phyloP scores from a whole-genome alignment of 2,329 filamentous ascomycete species.

The Colletotrichum spinosum region DNA sequence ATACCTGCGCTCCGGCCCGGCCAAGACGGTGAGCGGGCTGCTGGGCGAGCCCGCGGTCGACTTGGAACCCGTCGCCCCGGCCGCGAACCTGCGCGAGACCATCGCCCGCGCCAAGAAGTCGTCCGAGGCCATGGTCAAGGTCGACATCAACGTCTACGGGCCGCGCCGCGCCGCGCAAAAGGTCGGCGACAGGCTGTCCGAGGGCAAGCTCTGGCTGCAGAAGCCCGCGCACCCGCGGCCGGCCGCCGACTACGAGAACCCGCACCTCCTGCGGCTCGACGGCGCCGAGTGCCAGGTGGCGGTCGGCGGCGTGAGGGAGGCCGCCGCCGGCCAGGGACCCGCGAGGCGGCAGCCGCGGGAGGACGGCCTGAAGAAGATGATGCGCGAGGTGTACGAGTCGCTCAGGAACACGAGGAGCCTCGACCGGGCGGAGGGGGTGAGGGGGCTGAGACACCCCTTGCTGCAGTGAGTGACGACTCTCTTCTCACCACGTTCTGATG shows the following conservation, averaged over 20 bases:
- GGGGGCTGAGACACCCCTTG: slow-evolving; percentile 40
- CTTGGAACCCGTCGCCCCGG: slow-evolving; percentile 41
- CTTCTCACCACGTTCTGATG: not conserved
- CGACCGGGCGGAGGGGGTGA: slow-evolving; percentile 38
- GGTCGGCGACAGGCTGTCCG: slow-evolving; percentile 45
- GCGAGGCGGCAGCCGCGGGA: slow-evolving; percentile 12
- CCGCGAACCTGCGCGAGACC: slow-evolving; percentile 38
- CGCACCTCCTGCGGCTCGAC: slow-evolving; percentile 44
- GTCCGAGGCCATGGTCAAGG: slow-evolving; percentile 43
- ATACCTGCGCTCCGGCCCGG: slow-evolving; percentile 39
- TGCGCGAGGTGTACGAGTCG: slow-evolving; percentile 39
- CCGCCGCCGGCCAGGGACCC: not conserved
- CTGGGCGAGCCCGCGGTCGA: slow-evolving; percentile 34
- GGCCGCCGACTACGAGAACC: slow-evolving; percentile 45
- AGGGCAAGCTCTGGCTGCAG: slow-evolving; percentile 49
- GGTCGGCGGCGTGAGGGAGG: not conserved
- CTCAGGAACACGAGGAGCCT: slow-evolving; percentile 39
- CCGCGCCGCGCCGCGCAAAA: slow-evolving; percentile 33
- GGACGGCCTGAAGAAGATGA: slow-evolving; percentile 24
- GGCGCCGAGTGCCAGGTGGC: slow-evolving; percentile 32
- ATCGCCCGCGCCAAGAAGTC: slow-evolving; percentile 43
- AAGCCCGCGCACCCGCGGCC: slow-evolving; percentile 42
- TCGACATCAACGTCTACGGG: slow-evolving; percentile 54
- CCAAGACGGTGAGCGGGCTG: slow-evolving; percentile 38
- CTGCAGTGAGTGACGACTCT: slow-evolving; percentile 40